These are phyloP conservation scores for Davidsoniella neocaledoniae DNA, from an alignment of 2,329 filamentous ascomycete genomes.

Conservation along the genomic window DNA sequence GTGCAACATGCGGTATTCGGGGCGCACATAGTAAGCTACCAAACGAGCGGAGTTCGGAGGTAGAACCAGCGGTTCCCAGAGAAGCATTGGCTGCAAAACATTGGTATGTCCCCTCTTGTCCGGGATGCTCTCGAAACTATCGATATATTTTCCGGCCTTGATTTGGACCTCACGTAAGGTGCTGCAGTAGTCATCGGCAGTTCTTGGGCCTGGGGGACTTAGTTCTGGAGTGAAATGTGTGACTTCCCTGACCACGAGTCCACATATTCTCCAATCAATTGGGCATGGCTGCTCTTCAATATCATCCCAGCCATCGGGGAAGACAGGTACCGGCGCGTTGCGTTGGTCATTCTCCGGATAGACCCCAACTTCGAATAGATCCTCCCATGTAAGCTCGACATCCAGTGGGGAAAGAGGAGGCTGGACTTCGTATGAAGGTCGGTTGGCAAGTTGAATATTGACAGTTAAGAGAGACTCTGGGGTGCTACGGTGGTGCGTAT, in stretches of 20 bases:
- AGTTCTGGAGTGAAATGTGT: background rate
- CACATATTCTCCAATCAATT: conserved; percentile 2
- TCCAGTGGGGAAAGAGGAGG: background rate
- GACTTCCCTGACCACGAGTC: background rate
- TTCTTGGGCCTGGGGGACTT: too few species aligned
- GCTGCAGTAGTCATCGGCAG: background rate
- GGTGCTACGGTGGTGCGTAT: too few species aligned
- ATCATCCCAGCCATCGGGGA: background rate
- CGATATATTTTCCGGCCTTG: background rate
- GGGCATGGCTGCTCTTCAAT: background rate
- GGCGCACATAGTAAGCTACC: conserved; percentile 4
- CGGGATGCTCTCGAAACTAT: background rate
- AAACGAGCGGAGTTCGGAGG: background rate
- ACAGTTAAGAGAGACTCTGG: too few species aligned
- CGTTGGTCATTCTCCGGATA: background rate
- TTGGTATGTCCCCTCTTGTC: conserved; percentile 7
- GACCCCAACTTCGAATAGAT: conserved; percentile 3
- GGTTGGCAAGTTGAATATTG: too few species aligned
- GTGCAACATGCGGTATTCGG: conserved; percentile 1
- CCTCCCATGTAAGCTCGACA: conserved; percentile 3
- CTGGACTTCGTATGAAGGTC: background rate
- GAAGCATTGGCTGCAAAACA: background rate
- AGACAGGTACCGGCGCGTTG: background rate
- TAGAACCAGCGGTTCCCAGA: conserved; percentile 5
- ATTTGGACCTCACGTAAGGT: conserved; percentile 3